Base-by-base conservation (phyloP, 306 rosid genomes). In the Inga oerstediana region DNA sequence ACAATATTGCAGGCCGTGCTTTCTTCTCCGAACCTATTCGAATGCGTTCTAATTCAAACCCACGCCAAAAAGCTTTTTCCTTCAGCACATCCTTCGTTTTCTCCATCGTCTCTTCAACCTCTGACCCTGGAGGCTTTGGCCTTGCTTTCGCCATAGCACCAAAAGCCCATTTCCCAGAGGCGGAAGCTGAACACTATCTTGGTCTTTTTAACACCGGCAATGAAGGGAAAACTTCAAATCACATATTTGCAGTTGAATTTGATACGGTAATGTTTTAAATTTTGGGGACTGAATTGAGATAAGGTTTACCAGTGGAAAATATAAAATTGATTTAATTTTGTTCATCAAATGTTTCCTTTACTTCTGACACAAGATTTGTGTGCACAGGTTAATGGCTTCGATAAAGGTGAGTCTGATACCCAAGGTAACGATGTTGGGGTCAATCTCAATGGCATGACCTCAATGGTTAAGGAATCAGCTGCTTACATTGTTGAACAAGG, bases 11-110 rank as follows among this genome's bases (percentile, higher is more conserved):
- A 56, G 94, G 98, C 87, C 94, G 78, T 56, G 91, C 91, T 51
- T 91, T 93, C 86, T 81, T 83, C 62, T 3, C 8, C 4, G 4
- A 15, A 37, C 80, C 85, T 20, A 41, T 93, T 20, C 76, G 8
- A 64, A 75, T 91, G 86, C 75, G 45, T 22, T 41, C 30, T 71
- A 44, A 44, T 45, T 79, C 13, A 41, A 86, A 9, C 32, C n/a
- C 35, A 81, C 43, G 7, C 15, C 79, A 43, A 9, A 43, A 71
- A 71, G 52, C 35, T 22, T 43, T 15, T 75, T 90, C 97, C 76
- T 93, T 93, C 83, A 89, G 87, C 79, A 90, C 97, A 35, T 79
- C 77, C 45, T 88, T 93, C 64, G 97, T 93, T 35, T 93, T 91
- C 80, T 90, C 93, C 46, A 89, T 93, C 15, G 82, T 82, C 16